phyloP scores from a whole-genome alignment of 1,284 basidiomycete genomes.

The Ganoderma lucidum region DNA sequence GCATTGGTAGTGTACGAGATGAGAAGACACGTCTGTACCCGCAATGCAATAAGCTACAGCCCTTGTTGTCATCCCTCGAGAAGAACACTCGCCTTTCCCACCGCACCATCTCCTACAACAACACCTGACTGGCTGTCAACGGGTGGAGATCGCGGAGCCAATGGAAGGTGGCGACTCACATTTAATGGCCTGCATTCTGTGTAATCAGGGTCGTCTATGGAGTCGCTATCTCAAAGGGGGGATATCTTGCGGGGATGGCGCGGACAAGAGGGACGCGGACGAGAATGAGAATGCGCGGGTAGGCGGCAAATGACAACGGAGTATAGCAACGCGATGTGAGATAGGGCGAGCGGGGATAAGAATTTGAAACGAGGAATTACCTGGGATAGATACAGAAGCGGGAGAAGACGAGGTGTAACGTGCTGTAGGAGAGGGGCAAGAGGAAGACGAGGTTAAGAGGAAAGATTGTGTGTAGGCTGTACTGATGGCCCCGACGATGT shows the following conservation, averaged over 20 bases:
- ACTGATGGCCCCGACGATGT: constrained; percentile 40
- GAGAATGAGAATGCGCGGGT: constrained; percentile 17
- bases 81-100: constrained; percentile 85
- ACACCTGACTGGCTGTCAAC: constrained; percentile 68
- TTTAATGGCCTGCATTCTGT: constrained; percentile 53
- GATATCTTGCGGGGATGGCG: constrained; percentile 24
- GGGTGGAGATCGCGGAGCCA: constrained; percentile 8
- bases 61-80: constrained; percentile 5
- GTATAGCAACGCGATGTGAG: constrained; percentile 24
- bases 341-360: constrained; percentile 15
- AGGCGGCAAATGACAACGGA: constrained; percentile 24
- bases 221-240: constrained; percentile 22
- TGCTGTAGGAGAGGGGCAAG: constrained; percentile 30
- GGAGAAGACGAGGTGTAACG: constrained; percentile 28
- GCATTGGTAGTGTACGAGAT: constrained; percentile 98
- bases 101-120: constrained; percentile 99
- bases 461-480: constrained; percentile 37
- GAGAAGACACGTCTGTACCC: constrained; percentile 88
- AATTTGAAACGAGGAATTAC: constrained; percentile 15
- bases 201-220: constrained; percentile 36
- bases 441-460: constrained; percentile 35
- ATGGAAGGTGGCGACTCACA: constrained; percentile 38
- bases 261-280: constrained; percentile 4
- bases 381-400: constrained; percentile 32
- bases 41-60: constrained; percentile 23